These are phyloP conservation scores for Coemansia furcata DNA, from an alignment of 192 early-diverging fungal species.

Conservation along the genomic window DNA sequence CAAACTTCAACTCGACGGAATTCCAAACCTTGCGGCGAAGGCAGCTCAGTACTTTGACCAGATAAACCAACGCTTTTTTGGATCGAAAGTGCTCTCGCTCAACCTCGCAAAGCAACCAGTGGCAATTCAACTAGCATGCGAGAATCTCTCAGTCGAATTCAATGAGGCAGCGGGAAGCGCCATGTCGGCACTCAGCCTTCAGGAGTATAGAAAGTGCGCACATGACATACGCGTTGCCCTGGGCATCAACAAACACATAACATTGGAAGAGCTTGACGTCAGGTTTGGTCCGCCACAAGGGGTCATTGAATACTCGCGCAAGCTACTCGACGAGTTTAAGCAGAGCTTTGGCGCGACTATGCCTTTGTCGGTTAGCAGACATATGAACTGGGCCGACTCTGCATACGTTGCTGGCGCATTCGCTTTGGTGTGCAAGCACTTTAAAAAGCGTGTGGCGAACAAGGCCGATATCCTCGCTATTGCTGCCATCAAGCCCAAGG, in stretches of 20 bases:
- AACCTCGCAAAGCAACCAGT: constrained; percentile 26
- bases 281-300: constrained; percentile 36
- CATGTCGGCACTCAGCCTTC: constrained; percentile 28
- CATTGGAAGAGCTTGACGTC: constrained; percentile 45
- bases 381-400: constrained; percentile 41
- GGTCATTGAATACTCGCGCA: constrained; percentile 26
- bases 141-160: constrained; percentile 36
- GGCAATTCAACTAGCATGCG: constrained; percentile 49
- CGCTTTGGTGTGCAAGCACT: constrained; percentile 32
- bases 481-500: constrained; percentile 17
- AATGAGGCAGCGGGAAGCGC: constrained; percentile 42
- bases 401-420: constrained; percentile 41
- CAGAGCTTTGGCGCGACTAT: constrained; percentile 24
- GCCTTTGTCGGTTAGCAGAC: constrained; percentile 20
- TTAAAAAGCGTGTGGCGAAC: constrained; percentile 37
- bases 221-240: constrained; percentile 34
- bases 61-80: constrained; percentile 23
- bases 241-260: constrained; percentile 41
- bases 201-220: constrained; percentile 19
- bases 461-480: constrained; percentile 24
- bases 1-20: constrained; percentile 34
- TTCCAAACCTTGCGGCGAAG: constrained; percentile 32
- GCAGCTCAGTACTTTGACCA: constrained; percentile 44
- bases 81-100: constrained; percentile 17
- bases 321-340: constrained; percentile 33